Base-by-base conservation (phyloP, 2,329 filamentous ascomycete species). In the Colletotrichum magnum region DNA sequence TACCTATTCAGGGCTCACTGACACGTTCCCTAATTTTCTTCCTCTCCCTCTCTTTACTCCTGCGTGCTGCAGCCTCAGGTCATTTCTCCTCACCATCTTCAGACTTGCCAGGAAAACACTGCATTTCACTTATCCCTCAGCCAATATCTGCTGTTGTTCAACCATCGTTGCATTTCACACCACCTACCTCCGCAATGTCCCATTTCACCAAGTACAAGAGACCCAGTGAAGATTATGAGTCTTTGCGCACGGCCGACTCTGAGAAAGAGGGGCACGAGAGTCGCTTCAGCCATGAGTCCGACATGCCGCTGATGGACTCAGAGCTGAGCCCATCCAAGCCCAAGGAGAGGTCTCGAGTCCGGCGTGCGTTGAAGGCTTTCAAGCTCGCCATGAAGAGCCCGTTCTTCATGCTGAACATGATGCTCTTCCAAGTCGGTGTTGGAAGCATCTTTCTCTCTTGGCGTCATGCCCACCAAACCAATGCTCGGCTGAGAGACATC, bases 381-480 rank as follows among this genome's bases (percentile, higher is more conserved):
- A 64, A 43, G 5, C 2, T 24, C 16, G 45, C 45, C 6, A 52
- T 64, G 62, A 58, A 45, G 4, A 58, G 13, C 21, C 62, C 53
- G 3, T 10, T 58, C 18, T 58, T 64, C 2, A 51, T 58, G 12
- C 13, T 52, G 18, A 39, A 41, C 45, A 21, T 64, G 18, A 10
- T 64, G 39, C 28, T 64, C 6, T 58, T 64, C 24, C 62, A 64
- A 45, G n/a, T 59, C 1, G 53, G 53, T 10, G 45, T 58, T 9
- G 24, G 62, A 6, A 64, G 62, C 15, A 53, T 64, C 2, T 36
- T 28, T 5, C 53, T 64, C 32, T 28, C 45, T 12, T 64, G 61
- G 61, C 28, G n/a, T 16, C 47, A 64, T 4, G 32, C 28, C 24
- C 53, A 64, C 13, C 32, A 45, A 0, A 45, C 58, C 1, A 64